Evolutionary conservation across 2,329 filamentous ascomycete species (phyloP), one percentile per base, ranked within the genome.

Genomic region (Diaporthe batatas): DNA sequence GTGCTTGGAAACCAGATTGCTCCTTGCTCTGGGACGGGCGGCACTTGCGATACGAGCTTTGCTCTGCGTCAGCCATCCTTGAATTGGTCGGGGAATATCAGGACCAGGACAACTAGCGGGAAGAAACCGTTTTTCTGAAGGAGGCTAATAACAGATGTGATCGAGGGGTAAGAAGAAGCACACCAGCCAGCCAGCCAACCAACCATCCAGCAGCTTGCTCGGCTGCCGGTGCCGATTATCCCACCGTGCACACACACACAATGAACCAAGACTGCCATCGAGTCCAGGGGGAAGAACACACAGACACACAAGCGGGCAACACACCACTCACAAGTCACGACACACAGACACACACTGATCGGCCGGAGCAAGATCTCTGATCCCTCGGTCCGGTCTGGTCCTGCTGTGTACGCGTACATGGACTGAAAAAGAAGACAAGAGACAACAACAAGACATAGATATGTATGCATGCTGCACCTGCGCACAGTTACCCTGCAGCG

Each of bases 11-110:
- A 51, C 47, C 42, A 55, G 67, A 73, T 4, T 42, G 44, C 39
- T 42, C 29, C 36, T 44, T 59, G 29, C 64, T 39, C 47, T 12
- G 21, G 39, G 36, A 32, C 32, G 29, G 36, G 53, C 71, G 57
- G 67, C 55, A 73, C 47, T 70, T 70, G 36, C 65, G 42, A 70
- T 70, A 72, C 71, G 65, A 70, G 57, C 23, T 70, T 34, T 6
- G 14, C 1, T 44, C 59, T 39, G 44, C 21, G n/a, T 39, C 42
- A 51, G 7, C 62, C 51, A 59, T 71, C 69, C 44, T 64, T 49
- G 57, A n/a, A 29, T 29, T 59, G 12, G 59, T 42, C 34, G 29
- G 59, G 42, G n/a, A 59, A 5, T 6, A 25, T 39, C 55, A 49
- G 10, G 55, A 18, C 47, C 42, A 49, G 32, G 8, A 14, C 21